Evolutionary conservation across 306 rosid species (phyloP), one percentile per base, ranked within the genome.

Genomic region (Ormosia semicastrata): DNA sequence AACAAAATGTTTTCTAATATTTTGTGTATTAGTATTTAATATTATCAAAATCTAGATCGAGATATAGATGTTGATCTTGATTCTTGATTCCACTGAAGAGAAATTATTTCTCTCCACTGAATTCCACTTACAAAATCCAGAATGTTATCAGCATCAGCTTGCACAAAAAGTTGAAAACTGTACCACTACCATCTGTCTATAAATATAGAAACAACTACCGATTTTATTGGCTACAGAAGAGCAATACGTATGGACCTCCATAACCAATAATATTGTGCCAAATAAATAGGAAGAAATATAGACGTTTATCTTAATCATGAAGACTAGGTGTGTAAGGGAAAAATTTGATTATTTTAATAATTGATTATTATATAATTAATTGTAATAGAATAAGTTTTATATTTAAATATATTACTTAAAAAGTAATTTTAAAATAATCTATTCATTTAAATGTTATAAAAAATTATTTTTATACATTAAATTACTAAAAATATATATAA

Each of bases 231-330:
- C 47, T 65, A 46, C 24, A 49, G 32, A 41, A 30, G 63, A 43
- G 52, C 49, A 46, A 0, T 15, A 76, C 32, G n/a, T 29, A 76
- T 60, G 85, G 50, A 65, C 74, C 80, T 63, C 84, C 68, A 9
- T 73, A 64, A 60, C 53, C 77, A 79, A 69, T 69, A 15, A 33
- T 33, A 9, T 3, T 11, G n/a, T 32, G 41, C n/a, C 69, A 56
- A 15, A 32, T 54, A 32, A 2, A 46, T 29, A 12, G 14, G 3
- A 13, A 2, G 3, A 30, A 4, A 30, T 36, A 7, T 18, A 64
- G 2, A 49, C 8, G 3, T 43, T 66, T 50, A 24, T 77, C 29
- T 46, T 17, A 0, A 24, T 40, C 63, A 3, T 33, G 29, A 44
- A 41, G 7, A 17, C 9, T 1, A 13, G 12, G 1, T 24, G 24